Conservation (phyloP, 768 basidiomycete genomes). For the Trichaptum fuscoviolaceum region DNA sequence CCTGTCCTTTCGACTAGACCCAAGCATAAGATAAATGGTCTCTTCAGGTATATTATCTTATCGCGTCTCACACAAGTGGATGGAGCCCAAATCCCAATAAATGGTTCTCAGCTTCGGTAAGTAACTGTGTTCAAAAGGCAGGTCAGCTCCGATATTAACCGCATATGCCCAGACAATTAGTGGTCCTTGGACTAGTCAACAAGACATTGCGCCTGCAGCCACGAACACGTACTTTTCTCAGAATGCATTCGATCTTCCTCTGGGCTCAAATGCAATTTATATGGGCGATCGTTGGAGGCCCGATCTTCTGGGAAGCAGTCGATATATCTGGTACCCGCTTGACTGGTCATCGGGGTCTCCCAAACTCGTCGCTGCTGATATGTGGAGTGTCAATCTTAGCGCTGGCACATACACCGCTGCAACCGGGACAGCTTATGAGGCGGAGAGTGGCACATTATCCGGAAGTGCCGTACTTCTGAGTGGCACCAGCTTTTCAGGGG, state of each 20-base stretch:
- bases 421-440: conserved; percentile 50
- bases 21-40: conserved; percentile 7
- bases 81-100: conserved; percentile 64
- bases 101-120: conserved; percentile 46
- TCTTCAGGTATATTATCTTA: conserved; percentile 45
- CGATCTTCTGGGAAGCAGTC: conserved; percentile 45
- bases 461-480: conserved; percentile 42
- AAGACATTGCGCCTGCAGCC: conserved; percentile 47
- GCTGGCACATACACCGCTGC: conserved; percentile 48
- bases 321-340: conserved; percentile 59
- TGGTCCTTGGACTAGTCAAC: conserved; percentile 51
- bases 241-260: conserved; percentile 48
- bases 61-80: conserved; percentile 51
- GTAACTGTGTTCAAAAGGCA: conserved; percentile 12
- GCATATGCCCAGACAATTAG: conserved; percentile 37
- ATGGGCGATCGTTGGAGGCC: conserved; percentile 65
- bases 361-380: conserved; percentile 48
- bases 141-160: not conserved
- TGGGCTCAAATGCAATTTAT: conserved; percentile 48
- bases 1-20: not conserved
- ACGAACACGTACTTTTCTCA: conserved; percentile 58
- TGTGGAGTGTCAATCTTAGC: conserved; percentile 48
- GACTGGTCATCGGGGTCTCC: conserved; percentile 51
- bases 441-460: conserved; percentile 44
- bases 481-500: conserved; percentile 45